Conservation (phyloP, 805 yeast species). For the Wickerhamiella alocasiicola region DNA sequence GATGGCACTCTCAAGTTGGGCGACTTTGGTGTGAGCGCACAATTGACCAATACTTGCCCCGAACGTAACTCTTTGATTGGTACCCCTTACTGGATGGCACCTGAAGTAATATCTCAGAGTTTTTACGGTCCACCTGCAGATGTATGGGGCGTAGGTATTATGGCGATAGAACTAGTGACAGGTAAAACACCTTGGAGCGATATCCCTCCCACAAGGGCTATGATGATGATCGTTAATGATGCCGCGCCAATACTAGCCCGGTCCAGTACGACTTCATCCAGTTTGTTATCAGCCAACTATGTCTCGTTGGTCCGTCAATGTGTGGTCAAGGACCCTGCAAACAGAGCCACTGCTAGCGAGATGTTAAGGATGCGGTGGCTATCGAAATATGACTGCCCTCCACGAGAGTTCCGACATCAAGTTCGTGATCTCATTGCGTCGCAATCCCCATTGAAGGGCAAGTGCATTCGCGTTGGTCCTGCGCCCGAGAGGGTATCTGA, state of each 20-base stretch:
- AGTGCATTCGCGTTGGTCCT: background rate
- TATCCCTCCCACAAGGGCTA: slow-evolving; percentile 62
- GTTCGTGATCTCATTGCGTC: background rate
- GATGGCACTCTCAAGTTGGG: slow-evolving; percentile 67
- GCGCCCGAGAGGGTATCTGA: background rate
- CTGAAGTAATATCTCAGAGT: slow-evolving; percentile 63
- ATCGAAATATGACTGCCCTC: slow-evolving; percentile 16
- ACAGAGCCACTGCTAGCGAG: slow-evolving; percentile 50
- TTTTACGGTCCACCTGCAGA: slow-evolving; percentile 84
- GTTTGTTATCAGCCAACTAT: slow-evolving; percentile 23
- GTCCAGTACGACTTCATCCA: background rate
- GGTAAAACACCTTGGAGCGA: slow-evolving; percentile 75
- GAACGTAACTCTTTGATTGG: slow-evolving; percentile 76
- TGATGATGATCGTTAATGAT: slow-evolving; percentile 53
- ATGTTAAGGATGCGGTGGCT: slow-evolving; percentile 47
- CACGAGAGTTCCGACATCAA: slow-evolving; percentile 4
- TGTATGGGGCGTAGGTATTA: slow-evolving; percentile 93
- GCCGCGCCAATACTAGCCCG: slow-evolving; percentile 41
- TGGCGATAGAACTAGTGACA: slow-evolving; percentile 69
- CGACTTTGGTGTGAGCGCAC: slow-evolving; percentile 90
- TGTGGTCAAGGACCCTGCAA: slow-evolving; percentile 49
- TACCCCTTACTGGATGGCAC: slow-evolving; percentile 98
- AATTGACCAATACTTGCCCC: slow-evolving; percentile 42
- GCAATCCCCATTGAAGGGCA: background rate
- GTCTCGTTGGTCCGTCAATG: slow-evolving; percentile 52